These are phyloP conservation scores for Coprinopsis strossmayeri DNA, from an alignment of 768 basidiomycete species.

Conservation along the genomic window DNA sequence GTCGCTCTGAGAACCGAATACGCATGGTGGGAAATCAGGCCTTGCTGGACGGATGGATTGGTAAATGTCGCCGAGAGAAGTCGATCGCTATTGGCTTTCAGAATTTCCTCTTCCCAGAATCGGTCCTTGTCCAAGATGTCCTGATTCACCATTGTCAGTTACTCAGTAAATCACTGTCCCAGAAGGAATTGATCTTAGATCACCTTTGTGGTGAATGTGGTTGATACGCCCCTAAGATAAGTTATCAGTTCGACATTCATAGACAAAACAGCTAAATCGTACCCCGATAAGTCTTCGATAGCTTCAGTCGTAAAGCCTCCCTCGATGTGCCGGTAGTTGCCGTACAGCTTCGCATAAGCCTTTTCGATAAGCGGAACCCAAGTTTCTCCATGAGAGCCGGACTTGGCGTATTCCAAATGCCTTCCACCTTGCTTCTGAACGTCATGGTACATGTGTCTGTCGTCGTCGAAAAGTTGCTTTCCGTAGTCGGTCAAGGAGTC, in stretches of 20 bases:
- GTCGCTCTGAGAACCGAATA: constrained; percentile 45
- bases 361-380: constrained; percentile 57
- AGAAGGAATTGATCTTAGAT: neutral
- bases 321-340: constrained; percentile 36
- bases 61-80: constrained; percentile 47
- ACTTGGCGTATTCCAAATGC: constrained; percentile 42
- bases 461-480: constrained; percentile 41
- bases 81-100: constrained; percentile 42
- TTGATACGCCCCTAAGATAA: constrained; percentile 20
- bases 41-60: constrained; percentile 29
- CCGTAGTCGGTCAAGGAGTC: constrained; percentile 37
- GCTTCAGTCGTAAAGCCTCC: constrained; percentile 42
- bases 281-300: constrained; percentile 55
- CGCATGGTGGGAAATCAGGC: constrained; percentile 35
- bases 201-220: constrained; percentile 17
- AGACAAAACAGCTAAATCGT: constrained; percentile 2
- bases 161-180: neutral
- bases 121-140: constrained; percentile 43
- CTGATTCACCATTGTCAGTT: constrained; percentile 11
- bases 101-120: constrained; percentile 51
- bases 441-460: constrained; percentile 39
- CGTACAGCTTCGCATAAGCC: constrained; percentile 53
- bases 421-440: constrained; percentile 41
- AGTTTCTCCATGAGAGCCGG: constrained; percentile 41
- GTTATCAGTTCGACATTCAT: neutral